Base-by-base conservation (phyloP, 768 basidiomycete species). In the Pleurotus tuber-regium region DNA sequence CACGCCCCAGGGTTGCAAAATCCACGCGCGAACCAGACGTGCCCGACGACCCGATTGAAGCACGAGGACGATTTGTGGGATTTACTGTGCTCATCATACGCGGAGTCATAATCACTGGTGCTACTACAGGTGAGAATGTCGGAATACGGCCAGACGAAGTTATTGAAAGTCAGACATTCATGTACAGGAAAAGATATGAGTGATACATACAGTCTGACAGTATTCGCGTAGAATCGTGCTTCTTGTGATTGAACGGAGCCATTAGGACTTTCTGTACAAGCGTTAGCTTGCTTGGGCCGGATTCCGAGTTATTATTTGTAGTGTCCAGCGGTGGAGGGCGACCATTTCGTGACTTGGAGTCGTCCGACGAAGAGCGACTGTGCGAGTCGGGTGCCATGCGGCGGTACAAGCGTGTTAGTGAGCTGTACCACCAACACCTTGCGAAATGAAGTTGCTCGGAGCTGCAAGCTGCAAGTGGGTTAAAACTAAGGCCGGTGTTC, bases 91-190 rank as follows among this genome's bases (percentile, higher is more conserved):
- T 81, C 54, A 92, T 80, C 82, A 92, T 86, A 51, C 84, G 77
- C 19, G 92, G 91, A 2, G 90, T 92, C 89, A 94, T 91, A 59
- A 94, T 89, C 54, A 86, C 84, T 10, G 91, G 91, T 11, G 91
- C 91, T 65, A 94, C 92, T 85, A 62, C 35, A 43, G 40, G 14
- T 52, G 48, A 12, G 26, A 48, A 43, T 18, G 51, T 43, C 5
- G 14, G 23, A 49, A 49, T n/a, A 41, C 36, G 21, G 14, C 35
- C 43, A 18, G n/a, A 43, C 8, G 46, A 35, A 33, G 46, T 48
- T 10, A 42, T 9, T 40, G 11, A n/a, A n/a, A n/a, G n/a, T n/a
- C n/a, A n/a, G n/a, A n/a, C n/a, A n/a, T n/a, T n/a, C n/a, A n/a
- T n/a, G n/a, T n/a, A n/a, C n/a, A n/a, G n/a, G n/a, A n/a, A n/a